Evolutionary conservation across 2,329 filamentous ascomycete genomes (phyloP).

Genomic region (Ceratocystis albifundus): DNA sequence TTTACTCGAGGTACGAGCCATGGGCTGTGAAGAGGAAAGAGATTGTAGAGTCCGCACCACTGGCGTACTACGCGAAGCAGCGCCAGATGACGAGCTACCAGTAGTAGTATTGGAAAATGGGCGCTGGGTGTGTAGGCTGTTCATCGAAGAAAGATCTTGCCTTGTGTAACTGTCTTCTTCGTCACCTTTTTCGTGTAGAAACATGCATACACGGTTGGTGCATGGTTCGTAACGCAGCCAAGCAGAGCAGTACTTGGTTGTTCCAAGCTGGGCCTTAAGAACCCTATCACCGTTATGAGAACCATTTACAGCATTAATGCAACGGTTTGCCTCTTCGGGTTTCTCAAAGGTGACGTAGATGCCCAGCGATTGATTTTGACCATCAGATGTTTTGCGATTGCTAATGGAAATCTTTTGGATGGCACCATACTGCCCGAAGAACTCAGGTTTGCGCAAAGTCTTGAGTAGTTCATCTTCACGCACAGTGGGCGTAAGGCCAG

Average conservation of each 20-base stretch:
- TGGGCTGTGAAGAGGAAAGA: conserved; percentile 43
- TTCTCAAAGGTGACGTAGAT: conserved; percentile 97
- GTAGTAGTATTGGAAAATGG: conserved; percentile 44
- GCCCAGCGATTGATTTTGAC: conserved; percentile 75
- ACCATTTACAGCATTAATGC: conserved; percentile 85
- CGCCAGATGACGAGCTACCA: conserved; percentile 27
- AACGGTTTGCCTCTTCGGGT: conserved; percentile 78
- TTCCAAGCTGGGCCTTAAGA: conserved; percentile 68
- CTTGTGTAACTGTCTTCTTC: conserved; percentile 94
- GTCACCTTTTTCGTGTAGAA: conserved; percentile 94
- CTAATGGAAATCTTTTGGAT: conserved; percentile 99
- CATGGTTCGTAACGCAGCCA: conserved; percentile 91
- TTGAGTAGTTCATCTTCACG: conserved; percentile 86
- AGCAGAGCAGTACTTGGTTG: conserved; percentile 96
- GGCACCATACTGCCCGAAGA: conserved; percentile 96
- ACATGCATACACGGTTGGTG: conserved; percentile 94
- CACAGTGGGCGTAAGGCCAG: conserved; percentile 80
- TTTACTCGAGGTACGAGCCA: conserved; percentile 66
- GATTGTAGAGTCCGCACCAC: conserved; percentile 13
- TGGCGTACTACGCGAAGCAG: conserved; percentile 9
- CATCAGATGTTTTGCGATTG: conserved; percentile 70
- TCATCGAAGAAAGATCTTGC: conserved; percentile 89
- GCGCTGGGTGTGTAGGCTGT: conserved; percentile 71
- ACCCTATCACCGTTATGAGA: conserved; percentile 81
- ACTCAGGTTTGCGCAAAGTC: conserved; percentile 78